Conservation (phyloP, 768 basidiomycete species). For the Trametes coccinea region DNA sequence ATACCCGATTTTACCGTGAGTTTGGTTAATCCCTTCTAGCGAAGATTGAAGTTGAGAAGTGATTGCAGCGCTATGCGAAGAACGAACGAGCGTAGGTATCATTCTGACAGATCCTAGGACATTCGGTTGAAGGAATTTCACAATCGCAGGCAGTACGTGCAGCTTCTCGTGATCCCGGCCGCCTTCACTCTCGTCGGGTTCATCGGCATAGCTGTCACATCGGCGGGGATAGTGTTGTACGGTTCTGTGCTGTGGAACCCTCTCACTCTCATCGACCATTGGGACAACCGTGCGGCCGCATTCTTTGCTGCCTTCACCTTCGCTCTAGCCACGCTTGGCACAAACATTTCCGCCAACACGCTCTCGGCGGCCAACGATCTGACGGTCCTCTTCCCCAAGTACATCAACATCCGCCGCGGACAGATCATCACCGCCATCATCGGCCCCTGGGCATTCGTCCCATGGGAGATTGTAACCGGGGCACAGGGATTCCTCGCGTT, state of each 20-base stretch:
- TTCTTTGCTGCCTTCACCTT: slow-evolving; percentile 84
- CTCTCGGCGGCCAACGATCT: slow-evolving; percentile 81
- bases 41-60: background rate
- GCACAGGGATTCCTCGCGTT: slow-evolving; percentile 73
- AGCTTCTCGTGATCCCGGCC: slow-evolving; percentile 72
- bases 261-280: slow-evolving; percentile 67
- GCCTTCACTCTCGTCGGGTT: slow-evolving; percentile 81
- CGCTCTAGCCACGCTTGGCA: slow-evolving; percentile 66
- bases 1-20: slow-evolving; percentile 78
- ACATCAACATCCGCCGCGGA: slow-evolving; percentile 80
- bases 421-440: slow-evolving; percentile 73
- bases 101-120: background rate
- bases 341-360: slow-evolving; percentile 75
- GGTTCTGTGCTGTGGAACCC: slow-evolving; percentile 74
- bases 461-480: slow-evolving; percentile 80
- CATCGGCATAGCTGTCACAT: slow-evolving; percentile 78
- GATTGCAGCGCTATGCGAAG: slow-evolving; percentile 66
- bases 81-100: slow-evolving; percentile 55
- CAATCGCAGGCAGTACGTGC: slow-evolving; percentile 61
- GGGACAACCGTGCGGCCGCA: slow-evolving; percentile 83
- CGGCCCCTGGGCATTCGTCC: slow-evolving; percentile 80
- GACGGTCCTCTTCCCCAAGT: slow-evolving; percentile 73
- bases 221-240: slow-evolving; percentile 71
- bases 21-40: background rate
- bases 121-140: background rate